These are phyloP conservation scores for Verticillium isaacii DNA, from an alignment of 2,329 filamentous ascomycete genomes.

Conservation along the genomic window DNA sequence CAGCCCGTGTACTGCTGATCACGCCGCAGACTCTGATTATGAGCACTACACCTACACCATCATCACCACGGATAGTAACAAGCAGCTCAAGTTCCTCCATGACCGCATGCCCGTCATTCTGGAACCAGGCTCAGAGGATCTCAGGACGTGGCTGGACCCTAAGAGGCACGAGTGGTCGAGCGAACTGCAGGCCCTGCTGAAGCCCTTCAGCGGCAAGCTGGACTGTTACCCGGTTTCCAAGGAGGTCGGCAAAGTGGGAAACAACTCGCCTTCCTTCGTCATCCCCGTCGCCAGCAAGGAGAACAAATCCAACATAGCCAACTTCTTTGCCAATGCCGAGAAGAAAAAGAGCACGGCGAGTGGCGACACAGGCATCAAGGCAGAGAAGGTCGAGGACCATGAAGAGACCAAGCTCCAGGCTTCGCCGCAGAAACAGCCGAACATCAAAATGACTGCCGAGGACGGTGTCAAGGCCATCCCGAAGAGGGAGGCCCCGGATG, in stretches of 20 bases:
- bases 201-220: constrained; percentile 72
- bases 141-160: constrained; percentile 74
- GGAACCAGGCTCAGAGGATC: constrained; percentile 65
- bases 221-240: constrained; percentile 83
- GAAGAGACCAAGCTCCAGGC: constrained; percentile 7
- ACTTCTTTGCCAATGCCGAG: constrained; percentile 68
- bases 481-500: constrained; percentile 21
- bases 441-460: constrained; percentile 10
- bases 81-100: constrained; percentile 80
- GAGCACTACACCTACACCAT: constrained; percentile 87
- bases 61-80: constrained; percentile 84
- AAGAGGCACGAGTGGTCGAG: constrained; percentile 65
- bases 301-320: constrained; percentile 90
- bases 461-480: constrained; percentile 8
- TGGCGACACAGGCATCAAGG: constrained; percentile 4
- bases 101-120: constrained; percentile 95
- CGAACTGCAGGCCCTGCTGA: constrained; percentile 74
- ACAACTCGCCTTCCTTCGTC: constrained; percentile 79
- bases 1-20: not conserved
- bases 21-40: constrained; percentile 47
- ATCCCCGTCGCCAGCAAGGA: constrained; percentile 78
- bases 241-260: constrained; percentile 91
- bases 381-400: constrained; percentile 17
- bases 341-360: constrained; percentile 27
- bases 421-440: constrained; percentile 13